phyloP scores from a whole-genome alignment of 495 filamentous ascomycete genomes.

The Bombardia bombarda region DNA sequence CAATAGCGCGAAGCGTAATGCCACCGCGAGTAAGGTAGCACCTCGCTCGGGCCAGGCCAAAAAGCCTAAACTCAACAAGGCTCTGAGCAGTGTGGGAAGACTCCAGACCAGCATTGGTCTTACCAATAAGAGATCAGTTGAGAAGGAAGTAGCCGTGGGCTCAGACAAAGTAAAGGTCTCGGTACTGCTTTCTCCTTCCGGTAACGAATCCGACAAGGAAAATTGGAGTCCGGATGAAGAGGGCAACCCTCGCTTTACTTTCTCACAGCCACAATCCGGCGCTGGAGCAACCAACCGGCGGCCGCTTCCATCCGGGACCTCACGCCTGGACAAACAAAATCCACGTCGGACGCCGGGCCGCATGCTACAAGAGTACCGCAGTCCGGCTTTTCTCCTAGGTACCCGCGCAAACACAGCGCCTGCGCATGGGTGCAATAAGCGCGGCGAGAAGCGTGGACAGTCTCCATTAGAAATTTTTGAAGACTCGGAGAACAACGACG shows the following conservation, averaged over 20 bases:
- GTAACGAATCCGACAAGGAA: constrained; percentile 83
- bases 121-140: constrained; percentile 21
- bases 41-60: constrained; percentile 41
- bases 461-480: constrained; percentile 32
- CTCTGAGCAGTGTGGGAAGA: constrained; percentile 58
- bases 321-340: constrained; percentile 13
- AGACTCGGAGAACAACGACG: constrained; percentile 14
- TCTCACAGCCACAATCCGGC: constrained; percentile 2
- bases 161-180: constrained; percentile 39
- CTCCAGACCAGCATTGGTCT: constrained; percentile 42
- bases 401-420: constrained; percentile 29
- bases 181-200: constrained; percentile 21
- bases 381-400: constrained; percentile 11
- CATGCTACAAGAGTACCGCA: constrained; percentile 22
- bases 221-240: constrained; percentile 63
- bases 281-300: constrained; percentile 5
- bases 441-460: constrained; percentile 1
- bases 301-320: constrained; percentile 11
- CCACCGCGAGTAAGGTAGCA: constrained; percentile 38
- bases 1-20: constrained; percentile 52
- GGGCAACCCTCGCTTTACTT: constrained; percentile 32
- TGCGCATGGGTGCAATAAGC: not conserved
- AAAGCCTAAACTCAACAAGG: constrained; percentile 56
- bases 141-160: constrained; percentile 15
- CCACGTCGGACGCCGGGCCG: constrained; percentile 29